Percentiles rank a stretch among this genome's conserved stretches.
phyloP scores from a whole-genome alignment of 2,329 filamentous ascomycete species.

The Diaporthe sp. region DNA sequence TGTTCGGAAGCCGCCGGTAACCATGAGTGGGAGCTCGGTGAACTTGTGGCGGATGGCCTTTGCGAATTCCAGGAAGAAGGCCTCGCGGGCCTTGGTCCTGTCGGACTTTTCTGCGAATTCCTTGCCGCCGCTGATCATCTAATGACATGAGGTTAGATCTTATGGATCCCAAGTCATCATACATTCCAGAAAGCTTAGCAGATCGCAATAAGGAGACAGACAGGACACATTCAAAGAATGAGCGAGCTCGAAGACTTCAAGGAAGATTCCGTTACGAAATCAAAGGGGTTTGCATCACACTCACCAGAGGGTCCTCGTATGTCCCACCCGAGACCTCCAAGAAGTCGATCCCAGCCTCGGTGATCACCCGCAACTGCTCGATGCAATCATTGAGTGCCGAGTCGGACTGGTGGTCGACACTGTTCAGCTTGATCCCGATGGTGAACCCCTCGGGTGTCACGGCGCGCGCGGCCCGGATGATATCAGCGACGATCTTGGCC shows the following conservation, averaged over 20 bases:
- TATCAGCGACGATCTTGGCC: conserved; percentile 64
- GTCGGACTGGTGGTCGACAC: conserved; percentile 67
- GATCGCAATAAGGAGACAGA: neutral
- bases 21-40: conserved; percentile 62
- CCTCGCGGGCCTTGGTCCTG: conserved; percentile 70
- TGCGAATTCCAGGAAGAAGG: conserved; percentile 78
- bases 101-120: conserved; percentile 48
- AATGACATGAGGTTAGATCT: neutral
- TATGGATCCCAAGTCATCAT: too few relatives aligned
- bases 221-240: neutral
- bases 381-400: conserved; percentile 66
- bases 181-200: neutral
- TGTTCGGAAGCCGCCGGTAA: conserved; percentile 75
- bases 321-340: conserved; percentile 77
- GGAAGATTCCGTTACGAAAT: neutral
- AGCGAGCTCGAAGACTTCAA: too few relatives aligned
- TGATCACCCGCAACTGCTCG: conserved; percentile 68
- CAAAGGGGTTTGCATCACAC: conserved; percentile 36
- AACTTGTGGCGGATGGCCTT: conserved; percentile 62
- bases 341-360: conserved; percentile 71
- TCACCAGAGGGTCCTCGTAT: conserved; percentile 66
- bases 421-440: conserved; percentile 70
- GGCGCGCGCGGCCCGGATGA: conserved; percentile 59
- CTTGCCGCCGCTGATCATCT: conserved; percentile 53
- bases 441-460: conserved; percentile 58